Percentiles rank a stretch among this genome's conserved stretches.
These are phyloP conservation scores for Tetracentron sinense DNA, from an alignment of 164 flowering plant species.

Conservation along the genomic window DNA sequence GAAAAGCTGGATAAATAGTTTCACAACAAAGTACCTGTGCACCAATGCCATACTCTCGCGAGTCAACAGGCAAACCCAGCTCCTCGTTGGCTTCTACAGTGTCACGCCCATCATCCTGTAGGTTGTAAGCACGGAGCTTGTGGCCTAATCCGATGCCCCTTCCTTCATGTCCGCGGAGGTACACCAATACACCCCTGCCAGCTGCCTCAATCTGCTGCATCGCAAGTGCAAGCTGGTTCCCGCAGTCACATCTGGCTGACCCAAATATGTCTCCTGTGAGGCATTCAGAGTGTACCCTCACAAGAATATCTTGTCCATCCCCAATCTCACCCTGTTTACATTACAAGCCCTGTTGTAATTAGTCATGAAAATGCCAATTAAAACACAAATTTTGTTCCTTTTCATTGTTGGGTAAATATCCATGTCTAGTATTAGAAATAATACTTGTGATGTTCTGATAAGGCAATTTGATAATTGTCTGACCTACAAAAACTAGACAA, in stretches of 20 bases:
- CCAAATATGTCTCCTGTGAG: slow-evolving; percentile 97
- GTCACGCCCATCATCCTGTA: slow-evolving; percentile 91
- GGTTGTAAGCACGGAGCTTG: slow-evolving; percentile 91
- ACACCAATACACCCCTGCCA: slow-evolving; percentile 82
- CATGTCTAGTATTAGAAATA: background rate
- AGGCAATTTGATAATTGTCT: too few relatives aligned
- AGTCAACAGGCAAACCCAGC: slow-evolving; percentile 88
- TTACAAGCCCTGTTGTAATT: background rate
- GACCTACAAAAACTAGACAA: too few relatives aligned
- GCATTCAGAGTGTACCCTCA: slow-evolving; percentile 98
- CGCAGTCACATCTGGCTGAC: slow-evolving; percentile 96
- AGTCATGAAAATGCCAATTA: background rate
- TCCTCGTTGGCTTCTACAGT: slow-evolving; percentile 98
- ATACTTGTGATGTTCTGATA: background rate
- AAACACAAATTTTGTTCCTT: background rate
- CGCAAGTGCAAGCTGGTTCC: slow-evolving; percentile 85
- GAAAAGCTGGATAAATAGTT: background rate
- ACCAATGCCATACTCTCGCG: slow-evolving; percentile 96
- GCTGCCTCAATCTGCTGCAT: slow-evolving; percentile 90
- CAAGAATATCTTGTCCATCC: slow-evolving; percentile 86
- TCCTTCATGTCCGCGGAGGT: slow-evolving; percentile 97
- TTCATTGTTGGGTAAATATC: background rate
- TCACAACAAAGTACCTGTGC: slow-evolving; percentile 69
- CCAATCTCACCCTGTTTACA: slow-evolving; percentile 86
- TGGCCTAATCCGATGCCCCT: slow-evolving; percentile 97